Percentiles rank a stretch among this genome's conserved stretches.
These are phyloP conservation scores for Rhododendron kiyosumense DNA, from an alignment of 148 eudicot genomes.

Conservation along the genomic window DNA sequence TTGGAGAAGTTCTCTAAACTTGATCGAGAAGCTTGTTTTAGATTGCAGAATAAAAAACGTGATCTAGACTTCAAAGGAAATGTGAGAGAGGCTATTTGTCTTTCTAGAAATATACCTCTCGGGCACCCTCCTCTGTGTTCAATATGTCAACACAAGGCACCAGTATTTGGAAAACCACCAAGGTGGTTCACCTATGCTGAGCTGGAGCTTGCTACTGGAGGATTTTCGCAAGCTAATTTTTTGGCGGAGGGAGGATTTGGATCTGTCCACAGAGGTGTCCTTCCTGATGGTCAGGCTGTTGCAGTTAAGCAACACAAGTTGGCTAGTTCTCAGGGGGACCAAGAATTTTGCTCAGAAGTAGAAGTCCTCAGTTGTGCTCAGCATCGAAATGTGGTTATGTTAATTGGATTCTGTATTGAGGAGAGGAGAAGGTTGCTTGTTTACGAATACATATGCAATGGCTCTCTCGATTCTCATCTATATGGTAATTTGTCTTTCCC, in stretches of 20 bases:
- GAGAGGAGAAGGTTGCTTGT: constrained; percentile 40
- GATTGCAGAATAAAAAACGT: constrained; percentile 41
- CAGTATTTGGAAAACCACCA: constrained; percentile 87
- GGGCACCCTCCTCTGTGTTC: constrained; percentile 88
- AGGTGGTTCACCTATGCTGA: constrained; percentile 84
- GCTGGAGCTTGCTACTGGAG: constrained; percentile 80
- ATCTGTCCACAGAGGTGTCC: constrained; percentile 47
- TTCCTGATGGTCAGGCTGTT: constrained; percentile 42
- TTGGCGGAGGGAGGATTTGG: constrained; percentile 78
- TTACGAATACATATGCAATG: constrained; percentile 44
- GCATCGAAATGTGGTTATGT: constrained; percentile 44
- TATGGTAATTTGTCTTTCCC: constrained; percentile 28
- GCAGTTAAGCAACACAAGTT: constrained; percentile 51
- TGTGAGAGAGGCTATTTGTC: constrained; percentile 72
- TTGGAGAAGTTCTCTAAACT: constrained; percentile 40
- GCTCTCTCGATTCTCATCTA: constrained; percentile 44
- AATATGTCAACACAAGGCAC: constrained; percentile 80
- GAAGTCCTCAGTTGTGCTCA: constrained; percentile 52
- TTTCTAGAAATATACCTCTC: constrained; percentile 55
- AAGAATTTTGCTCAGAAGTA: constrained; percentile 49
- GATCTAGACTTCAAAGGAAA: constrained; percentile 56
- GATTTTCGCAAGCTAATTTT: constrained; percentile 80
- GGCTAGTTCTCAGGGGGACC: constrained; percentile 51
- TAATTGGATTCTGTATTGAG: constrained; percentile 45
- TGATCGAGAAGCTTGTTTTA: constrained; percentile 46